phyloP scores from a whole-genome alignment of 2,329 filamentous ascomycete genomes.

The Neonectria coccinea region DNA sequence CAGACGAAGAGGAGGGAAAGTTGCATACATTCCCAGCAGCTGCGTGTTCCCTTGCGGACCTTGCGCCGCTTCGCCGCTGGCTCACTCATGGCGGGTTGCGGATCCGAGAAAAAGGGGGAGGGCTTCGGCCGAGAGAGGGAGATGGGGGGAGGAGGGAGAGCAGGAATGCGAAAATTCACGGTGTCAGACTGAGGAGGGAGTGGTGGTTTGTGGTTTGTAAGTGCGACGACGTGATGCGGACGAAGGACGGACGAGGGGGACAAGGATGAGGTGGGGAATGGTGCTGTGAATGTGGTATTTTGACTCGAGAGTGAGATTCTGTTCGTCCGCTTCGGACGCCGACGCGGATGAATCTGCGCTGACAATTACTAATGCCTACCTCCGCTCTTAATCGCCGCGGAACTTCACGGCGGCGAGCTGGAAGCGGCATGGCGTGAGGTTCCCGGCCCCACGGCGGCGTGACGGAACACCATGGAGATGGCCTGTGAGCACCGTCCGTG shows the following conservation, averaged over 20 bases:
- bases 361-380: slow-evolving; percentile 29
- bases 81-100: slow-evolving; percentile 32
- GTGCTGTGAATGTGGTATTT: neutral
- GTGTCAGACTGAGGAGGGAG: neutral
- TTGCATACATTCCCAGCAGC: slow-evolving; percentile 65
- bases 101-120: neutral
- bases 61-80: slow-evolving; percentile 48
- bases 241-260: slow-evolving; percentile 29
- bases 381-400: slow-evolving; percentile 29
- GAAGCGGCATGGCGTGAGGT: neutral
- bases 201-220: slow-evolving; percentile 9
- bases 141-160: too few species aligned
- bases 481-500: neutral
- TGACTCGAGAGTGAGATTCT: neutral
- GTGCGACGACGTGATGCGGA: slow-evolving; percentile 26
- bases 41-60: slow-evolving; percentile 67
- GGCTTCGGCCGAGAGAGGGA: slow-evolving; percentile 39
- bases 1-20: too few species aligned
- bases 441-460: neutral
- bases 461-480: slow-evolving; percentile 1
- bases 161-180: neutral
- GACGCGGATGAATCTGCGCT: slow-evolving; percentile 30
- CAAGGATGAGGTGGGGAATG: neutral
- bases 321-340: slow-evolving; percentile 36
- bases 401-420: slow-evolving; percentile 6